Evolutionary conservation across 2,329 filamentous ascomycete genomes (phyloP), one percentile per base, ranked within the genome.

Genomic region (Aspergillus neotritici): DNA sequence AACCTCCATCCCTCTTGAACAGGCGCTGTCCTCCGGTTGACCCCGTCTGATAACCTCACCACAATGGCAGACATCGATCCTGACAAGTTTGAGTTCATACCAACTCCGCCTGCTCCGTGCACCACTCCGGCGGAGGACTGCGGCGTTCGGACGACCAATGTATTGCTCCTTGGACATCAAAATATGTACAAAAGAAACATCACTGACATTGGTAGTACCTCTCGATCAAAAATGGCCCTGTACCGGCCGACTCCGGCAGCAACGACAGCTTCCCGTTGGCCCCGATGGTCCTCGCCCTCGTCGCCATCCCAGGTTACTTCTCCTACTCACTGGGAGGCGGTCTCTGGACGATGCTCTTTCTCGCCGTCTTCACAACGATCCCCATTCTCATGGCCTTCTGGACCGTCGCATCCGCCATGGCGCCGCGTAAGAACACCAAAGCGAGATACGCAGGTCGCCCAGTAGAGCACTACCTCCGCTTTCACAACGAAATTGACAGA

Each of bases 391-490:
- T 58, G 8, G 55, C 17, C 5, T 55, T 49, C 40, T 58, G 56
- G 56, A 46, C 49, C 32, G 49, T 36, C 31, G 35, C 25, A 4
- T 57, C 56, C 8, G 40, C 36, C 39, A 51, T 15, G 28, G 51
- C 49, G 21, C 49, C 55, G 2, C 55, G 48, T 15, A 55, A 41
- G 30, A 56, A 56, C 36, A 40, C 50, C 7, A 58, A 57, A 21
- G 53, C 49, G 38, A 56, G 52, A 34, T 25, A 57, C 3, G 53
- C 56, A 6, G 53, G 54, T 5, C 53, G 55, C 7, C 52, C 55
- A 4, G 40, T 60, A 5, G 55, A 60, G 13, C n/a, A 57, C 9
- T 60, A 60, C 41, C 15, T 63, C 10, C 56, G 50, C 14, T 64
- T 64, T 46, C 57, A 62, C 32, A 47, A 43, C 16, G 44, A 56